Evolutionary conservation across 176 grass and related monocot genomes (phyloP), one percentile per base, ranked within the genome.

Genomic region (Musa beccarii): DNA sequence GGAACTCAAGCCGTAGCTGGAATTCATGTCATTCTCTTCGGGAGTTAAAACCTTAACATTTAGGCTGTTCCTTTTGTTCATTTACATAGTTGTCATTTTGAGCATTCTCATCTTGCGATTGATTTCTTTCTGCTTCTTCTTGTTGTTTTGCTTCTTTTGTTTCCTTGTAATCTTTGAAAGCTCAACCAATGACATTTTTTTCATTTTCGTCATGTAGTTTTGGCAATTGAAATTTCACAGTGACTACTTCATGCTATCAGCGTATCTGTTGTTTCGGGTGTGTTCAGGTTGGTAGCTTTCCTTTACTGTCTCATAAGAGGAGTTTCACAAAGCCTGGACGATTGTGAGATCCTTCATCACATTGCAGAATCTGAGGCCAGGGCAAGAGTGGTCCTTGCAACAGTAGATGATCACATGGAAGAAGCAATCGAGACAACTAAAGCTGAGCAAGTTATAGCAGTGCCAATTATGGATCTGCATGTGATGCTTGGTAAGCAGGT

Each of bases 401-500:
- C 88, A 77, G 75, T 74, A 1, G 76, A 86, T 59, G 90, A 91
- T 76, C 80, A 89, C 85, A 76, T 89, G 13, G 26, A 64, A 77
- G 84, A 94, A 83, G 90, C 90, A 79, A 84, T 87, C 16, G 59
- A 87, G 28, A 85, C 95, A 51, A 89, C 94, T 21, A 89, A 80
- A 55, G 13, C 88, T 80, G 90, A 84, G 1, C 79, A 86, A 78
- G 90, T 99, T 77, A 94, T 94, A 1, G 90, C 90, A 0, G 95
- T 99, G 67, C n/a, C n/a, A n/a, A n/a, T n/a, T 94, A 94, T 0
- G 88, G 90, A 51, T 94, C 94, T 78, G 81, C 90, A 74, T 99
- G 90, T 81, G 95, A 99, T 87, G 90, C 95, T 49, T 99, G 95
- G 90, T 99, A 76, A 91, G 84, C 83, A 25, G 63, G 68, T 63